Evolutionary conservation across 805 yeast genomes (phyloP), one percentile per base, ranked within the genome.

Genomic region (Candida manassasensis): DNA sequence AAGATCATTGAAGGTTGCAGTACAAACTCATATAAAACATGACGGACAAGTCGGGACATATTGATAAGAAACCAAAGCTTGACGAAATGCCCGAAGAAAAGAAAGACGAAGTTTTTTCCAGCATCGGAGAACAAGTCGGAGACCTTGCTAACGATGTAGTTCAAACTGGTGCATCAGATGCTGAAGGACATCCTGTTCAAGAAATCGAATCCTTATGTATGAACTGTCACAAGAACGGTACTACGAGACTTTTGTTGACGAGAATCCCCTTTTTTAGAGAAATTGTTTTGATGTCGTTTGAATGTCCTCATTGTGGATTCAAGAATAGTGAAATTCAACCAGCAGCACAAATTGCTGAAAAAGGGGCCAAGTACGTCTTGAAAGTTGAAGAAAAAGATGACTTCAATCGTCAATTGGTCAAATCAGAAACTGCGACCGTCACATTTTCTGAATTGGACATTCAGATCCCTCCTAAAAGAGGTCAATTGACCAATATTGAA

Each of bases 181-280:
- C 83, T 7, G 81, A 79, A 57, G 96, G 96, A 4, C 93, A 87
- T 48, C 95, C 96, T 2, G 95, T 93, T 13, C 97, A 89, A 57
- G 97, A 93, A 58, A 77, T 93, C 43, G 90, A 90, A 55, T 87
- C 97, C 6, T 64, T 93, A 26, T 93, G 99, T 67, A 89, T 93
- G 96, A 86, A 85, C 68, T 93, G 99, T 61, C 84, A 81, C 43
- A 67, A 90, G 46, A 73, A 77, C 38, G 99, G 99, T 40, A 69
- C 69, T 35, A 93, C 98, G 4, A 67, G 94, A 46, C 59, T 93
- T 57, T 68, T 93, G 28, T 67, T 93, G 50, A 93, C 99, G 10
- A 71, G 79, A 35, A 93, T 93, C 49, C 99, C 99, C 13, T 87
- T 69, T 51, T 93, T 93, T 65, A 71, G 89, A 44, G 97, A 93